These are phyloP conservation scores for Aspergillus luchuensis DNA, from an alignment of 2,329 filamentous ascomycete species.

Conservation along the genomic window DNA sequence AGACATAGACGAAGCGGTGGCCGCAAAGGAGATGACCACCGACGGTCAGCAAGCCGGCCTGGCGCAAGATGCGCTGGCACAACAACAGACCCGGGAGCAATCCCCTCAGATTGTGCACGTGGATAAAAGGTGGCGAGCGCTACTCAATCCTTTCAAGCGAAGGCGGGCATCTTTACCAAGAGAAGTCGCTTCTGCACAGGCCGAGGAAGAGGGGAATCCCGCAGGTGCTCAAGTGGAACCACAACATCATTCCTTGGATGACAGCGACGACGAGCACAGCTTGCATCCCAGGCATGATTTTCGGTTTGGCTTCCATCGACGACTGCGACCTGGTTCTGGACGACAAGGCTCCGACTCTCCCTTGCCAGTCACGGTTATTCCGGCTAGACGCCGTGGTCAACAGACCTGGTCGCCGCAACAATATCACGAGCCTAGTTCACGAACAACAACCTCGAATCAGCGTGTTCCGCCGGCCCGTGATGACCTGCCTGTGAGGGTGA, in stretches of 20 bases:
- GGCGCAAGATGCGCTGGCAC: conserved; percentile 21
- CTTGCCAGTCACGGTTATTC: conserved; percentile 62
- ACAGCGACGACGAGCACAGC: conserved; percentile 48
- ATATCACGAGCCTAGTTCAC: conserved; percentile 29
- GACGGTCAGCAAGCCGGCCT: conserved; percentile 12
- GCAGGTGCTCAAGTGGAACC: conserved; percentile 19
- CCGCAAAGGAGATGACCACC: conserved; percentile 29
- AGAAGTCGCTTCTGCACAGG: conserved; percentile 60
- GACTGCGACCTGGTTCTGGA: conserved; percentile 43
- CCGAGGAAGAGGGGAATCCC: conserved; percentile 43
- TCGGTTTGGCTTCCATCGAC: conserved; percentile 52
- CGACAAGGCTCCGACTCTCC: conserved; percentile 40
- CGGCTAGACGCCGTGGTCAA: conserved; percentile 57
- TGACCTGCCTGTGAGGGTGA: conserved; percentile 56
- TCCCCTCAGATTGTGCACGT: conserved; percentile 34
- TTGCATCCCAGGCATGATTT: conserved; percentile 50
- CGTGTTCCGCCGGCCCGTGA: conserved; percentile 18
- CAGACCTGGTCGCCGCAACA: conserved; percentile 57
- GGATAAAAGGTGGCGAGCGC: conserved; percentile 50
- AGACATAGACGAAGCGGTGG: conserved; percentile 17
- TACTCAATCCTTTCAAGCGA: conserved; percentile 61
- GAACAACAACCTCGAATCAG: conserved; percentile 20
- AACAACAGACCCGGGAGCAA: conserved; percentile 32
- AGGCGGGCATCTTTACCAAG: conserved; percentile 60
- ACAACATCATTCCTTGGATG: conserved; percentile 37